These are phyloP conservation scores for Discostella pseudostelligera DNA, from an alignment of 108 stramenopile species.

Conservation along the genomic window DNA sequence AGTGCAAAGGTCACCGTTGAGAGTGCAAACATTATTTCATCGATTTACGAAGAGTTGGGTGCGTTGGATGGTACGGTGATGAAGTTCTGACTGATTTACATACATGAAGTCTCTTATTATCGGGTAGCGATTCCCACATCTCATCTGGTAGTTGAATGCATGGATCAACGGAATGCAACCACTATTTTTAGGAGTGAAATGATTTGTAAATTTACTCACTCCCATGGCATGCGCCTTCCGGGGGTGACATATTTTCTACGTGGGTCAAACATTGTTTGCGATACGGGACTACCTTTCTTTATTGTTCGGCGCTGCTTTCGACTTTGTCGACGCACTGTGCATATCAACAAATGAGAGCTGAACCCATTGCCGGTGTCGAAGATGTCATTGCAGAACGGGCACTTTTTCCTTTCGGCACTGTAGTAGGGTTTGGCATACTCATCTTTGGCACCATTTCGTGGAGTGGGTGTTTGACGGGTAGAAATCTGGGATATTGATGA, in stretches of 20 bases:
- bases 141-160: not conserved
- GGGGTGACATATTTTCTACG: conserved; percentile 16
- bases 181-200: not conserved
- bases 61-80: conserved; percentile 66
- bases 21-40: conserved; percentile 61
- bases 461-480: not conserved
- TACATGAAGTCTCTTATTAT: too few species aligned
- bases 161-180: too few species aligned
- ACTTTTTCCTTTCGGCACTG: conserved; percentile 23
- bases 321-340: conserved; percentile 13
- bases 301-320: conserved; percentile 24
- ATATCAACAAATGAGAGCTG: conserved; percentile 25
- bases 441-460: not conserved
- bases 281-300: conserved; percentile 1
- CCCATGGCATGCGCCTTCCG: conserved; percentile 41
- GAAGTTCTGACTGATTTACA: conserved; percentile 57
- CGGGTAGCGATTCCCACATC: not conserved
- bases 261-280: not conserved
- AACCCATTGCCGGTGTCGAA: conserved; percentile 31
- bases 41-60: conserved; percentile 66
- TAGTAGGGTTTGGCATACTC: not conserved
- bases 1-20: conserved; percentile 58
- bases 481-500: conserved; percentile 1
- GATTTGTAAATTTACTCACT: conserved; percentile 3
- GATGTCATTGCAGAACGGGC: conserved; percentile 33